These are phyloP conservation scores for Trichothecium sympodiale DNA, from an alignment of 2,329 filamentous ascomycete species.

Conservation along the genomic window DNA sequence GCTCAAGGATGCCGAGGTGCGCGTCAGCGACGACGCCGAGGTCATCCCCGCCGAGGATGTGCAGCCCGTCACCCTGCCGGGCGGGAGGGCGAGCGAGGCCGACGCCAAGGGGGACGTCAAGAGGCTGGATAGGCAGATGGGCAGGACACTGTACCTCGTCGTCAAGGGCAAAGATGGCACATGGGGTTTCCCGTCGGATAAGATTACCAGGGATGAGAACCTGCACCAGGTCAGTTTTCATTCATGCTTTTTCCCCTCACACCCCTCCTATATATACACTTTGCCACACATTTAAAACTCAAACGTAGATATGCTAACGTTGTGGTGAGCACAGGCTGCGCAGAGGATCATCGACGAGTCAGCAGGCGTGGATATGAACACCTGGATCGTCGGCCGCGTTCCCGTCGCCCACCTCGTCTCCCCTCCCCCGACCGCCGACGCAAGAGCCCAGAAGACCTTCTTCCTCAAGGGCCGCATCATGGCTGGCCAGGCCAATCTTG, in stretches of 20 bases:
- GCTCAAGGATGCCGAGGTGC: constrained; percentile 62
- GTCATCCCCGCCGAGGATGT: constrained; percentile 45
- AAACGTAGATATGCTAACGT: no score
- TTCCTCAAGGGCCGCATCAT: constrained; percentile 95
- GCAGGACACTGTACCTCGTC: constrained; percentile 77
- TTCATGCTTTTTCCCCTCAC: not conserved
- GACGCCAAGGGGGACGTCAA: constrained; percentile 63
- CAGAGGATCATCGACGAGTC: constrained; percentile 66
- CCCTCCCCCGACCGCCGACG: constrained; percentile 32
- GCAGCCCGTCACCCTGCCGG: constrained; percentile 58
- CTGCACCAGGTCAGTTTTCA: constrained; percentile 62
- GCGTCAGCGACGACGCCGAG: constrained; percentile 50
- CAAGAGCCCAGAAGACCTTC: constrained; percentile 71
- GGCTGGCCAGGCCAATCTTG: constrained; percentile 84
- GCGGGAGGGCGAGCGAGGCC: constrained; percentile 63
- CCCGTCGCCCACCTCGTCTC: constrained; percentile 71
- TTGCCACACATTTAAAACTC: no score
- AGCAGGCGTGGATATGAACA: constrained; percentile 94
- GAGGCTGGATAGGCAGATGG: constrained; percentile 69
- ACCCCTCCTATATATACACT: not conserved
- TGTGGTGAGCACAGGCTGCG: constrained; percentile 68
- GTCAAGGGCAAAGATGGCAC: constrained; percentile 58
- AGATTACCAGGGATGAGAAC: constrained; percentile 59
- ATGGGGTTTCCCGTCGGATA: constrained; percentile 76
- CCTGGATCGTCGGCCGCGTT: constrained; percentile 87